Evolutionary conservation across 169 alveolate species (phyloP).

Genomic region (Pseudocohnilembus persalinus): DNA sequence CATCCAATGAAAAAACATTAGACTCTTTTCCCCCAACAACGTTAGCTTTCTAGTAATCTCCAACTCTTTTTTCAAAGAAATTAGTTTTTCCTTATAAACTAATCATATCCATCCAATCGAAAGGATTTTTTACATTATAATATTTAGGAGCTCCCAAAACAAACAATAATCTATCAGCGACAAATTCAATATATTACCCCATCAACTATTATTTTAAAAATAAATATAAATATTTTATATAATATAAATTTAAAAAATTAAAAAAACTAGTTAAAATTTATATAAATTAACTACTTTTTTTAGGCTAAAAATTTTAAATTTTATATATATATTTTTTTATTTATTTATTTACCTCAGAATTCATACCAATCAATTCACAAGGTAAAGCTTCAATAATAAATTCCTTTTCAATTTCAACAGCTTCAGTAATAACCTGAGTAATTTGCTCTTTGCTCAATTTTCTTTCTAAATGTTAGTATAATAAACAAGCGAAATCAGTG

Average conservation of each 20-base stretch:
- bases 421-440: slow-evolving; percentile 93
- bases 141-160: slow-evolving; percentile 93
- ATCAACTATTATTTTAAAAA: slow-evolving; percentile 57
- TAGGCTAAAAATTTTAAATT: too few relatives aligned
- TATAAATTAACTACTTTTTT: too few relatives aligned
- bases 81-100: slow-evolving; percentile 98
- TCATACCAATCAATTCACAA: slow-evolving; percentile 98
- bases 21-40: slow-evolving; percentile 88
- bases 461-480: slow-evolving; percentile 91
- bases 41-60: slow-evolving; percentile 98
- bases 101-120: slow-evolving; percentile 99
- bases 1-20: slow-evolving; percentile 66
- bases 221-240: too few relatives aligned
- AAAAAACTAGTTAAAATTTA: too few relatives aligned
- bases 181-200: slow-evolving; percentile 97
- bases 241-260: too few relatives aligned
- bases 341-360: slow-evolving; percentile 72
- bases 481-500: slow-evolving; percentile 98
- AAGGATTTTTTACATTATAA: slow-evolving; percentile 94
- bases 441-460: slow-evolving; percentile 91
- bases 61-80: slow-evolving; percentile 98
- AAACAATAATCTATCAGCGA: slow-evolving; percentile 96
- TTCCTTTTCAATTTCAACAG: slow-evolving; percentile 96
- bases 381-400: slow-evolving; percentile 97
- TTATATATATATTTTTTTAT: too few relatives aligned